phyloP scores from a whole-genome alignment of 768 basidiomycete genomes.

The Cubamyces lactineus region DNA sequence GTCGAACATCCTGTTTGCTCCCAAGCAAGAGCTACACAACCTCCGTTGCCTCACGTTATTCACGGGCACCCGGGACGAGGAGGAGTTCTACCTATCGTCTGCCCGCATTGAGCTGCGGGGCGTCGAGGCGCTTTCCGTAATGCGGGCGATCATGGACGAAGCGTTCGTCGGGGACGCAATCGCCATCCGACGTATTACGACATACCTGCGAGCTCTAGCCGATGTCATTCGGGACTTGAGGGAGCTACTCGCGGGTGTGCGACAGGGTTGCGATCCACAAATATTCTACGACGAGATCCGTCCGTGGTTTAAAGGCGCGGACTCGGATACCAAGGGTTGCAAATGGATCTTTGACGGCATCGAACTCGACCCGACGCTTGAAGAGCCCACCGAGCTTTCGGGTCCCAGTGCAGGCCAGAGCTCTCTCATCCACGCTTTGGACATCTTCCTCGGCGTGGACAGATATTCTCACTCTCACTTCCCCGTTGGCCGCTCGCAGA shows the following conservation, averaged over 20 bases:
- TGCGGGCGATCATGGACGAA: conserved; percentile 87
- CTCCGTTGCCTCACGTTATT: conserved; percentile 70
- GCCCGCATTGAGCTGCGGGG: conserved; percentile 87
- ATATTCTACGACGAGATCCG: conserved; percentile 61
- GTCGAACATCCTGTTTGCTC: conserved; percentile 22
- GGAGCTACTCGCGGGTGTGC: conserved; percentile 61
- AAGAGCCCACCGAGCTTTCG: conserved; percentile 45
- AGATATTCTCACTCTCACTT: conserved; percentile 38
- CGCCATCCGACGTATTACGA: conserved; percentile 51
- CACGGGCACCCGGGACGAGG: conserved; percentile 79
- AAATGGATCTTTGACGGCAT: conserved; percentile 52
- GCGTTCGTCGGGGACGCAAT: conserved; percentile 69
- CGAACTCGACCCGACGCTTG: conserved; percentile 36
- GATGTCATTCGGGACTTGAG: conserved; percentile 66
- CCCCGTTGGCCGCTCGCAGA: conserved; percentile 6
- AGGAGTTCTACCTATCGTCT: conserved; percentile 86
- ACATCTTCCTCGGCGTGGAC: conserved; percentile 57
- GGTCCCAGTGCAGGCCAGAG: conserved; percentile 68
- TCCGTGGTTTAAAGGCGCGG: conserved; percentile 66
- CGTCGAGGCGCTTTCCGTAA: conserved; percentile 81
- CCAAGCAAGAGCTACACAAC: conserved; percentile 54
- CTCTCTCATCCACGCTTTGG: conserved; percentile 58
- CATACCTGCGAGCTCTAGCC: conserved; percentile 67
- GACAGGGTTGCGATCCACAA: conserved; percentile 71
- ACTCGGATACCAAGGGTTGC: conserved; percentile 36